Percentiles rank a stretch among this genome's conserved stretches.
Evolutionary conservation across 2,329 filamentous ascomycete genomes (phyloP).

Genomic region (Fusarium tanahbumbuense): DNA sequence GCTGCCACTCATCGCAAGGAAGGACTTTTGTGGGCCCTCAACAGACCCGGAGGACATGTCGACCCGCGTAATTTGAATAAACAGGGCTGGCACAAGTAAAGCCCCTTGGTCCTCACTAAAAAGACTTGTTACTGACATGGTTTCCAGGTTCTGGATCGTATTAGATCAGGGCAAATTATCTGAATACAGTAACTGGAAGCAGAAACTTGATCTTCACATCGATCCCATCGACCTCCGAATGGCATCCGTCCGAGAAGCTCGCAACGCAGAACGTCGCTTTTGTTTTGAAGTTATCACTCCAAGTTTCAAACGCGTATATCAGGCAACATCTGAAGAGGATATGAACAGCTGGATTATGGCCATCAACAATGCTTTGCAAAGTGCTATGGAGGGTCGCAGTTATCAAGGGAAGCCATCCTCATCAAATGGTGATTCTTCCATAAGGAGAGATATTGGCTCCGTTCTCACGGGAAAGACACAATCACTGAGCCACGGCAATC

Average conservation of each 20-base stretch:
- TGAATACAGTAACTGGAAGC: slow-evolving; percentile 99
- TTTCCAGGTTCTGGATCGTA: slow-evolving; percentile 94
- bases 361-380: slow-evolving; percentile 97
- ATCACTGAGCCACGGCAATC: slow-evolving; percentile 69
- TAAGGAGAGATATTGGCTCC: slow-evolving; percentile 88
- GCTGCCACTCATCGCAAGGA: slow-evolving; percentile 81
- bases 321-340: slow-evolving; percentile 97
- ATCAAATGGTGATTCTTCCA: slow-evolving; percentile 64
- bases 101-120: slow-evolving; percentile 38
- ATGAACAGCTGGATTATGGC: slow-evolving; percentile 97
- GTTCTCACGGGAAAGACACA: slow-evolving; percentile 93
- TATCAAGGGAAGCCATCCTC: slow-evolving; percentile 64
- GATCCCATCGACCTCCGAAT: slow-evolving; percentile 97
- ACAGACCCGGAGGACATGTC: slow-evolving; percentile 90
- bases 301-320: slow-evolving; percentile 94
- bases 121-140: slow-evolving; percentile 26
- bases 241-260: slow-evolving; percentile 94
- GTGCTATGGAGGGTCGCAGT: slow-evolving; percentile 87
- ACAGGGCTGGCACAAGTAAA: slow-evolving; percentile 98
- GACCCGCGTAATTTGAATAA: slow-evolving; percentile 97
- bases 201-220: slow-evolving; percentile 95
- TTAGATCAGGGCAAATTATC: slow-evolving; percentile 96
- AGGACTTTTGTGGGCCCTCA: slow-evolving; percentile 93
- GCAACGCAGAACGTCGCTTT: slow-evolving; percentile 93
- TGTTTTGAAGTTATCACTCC: slow-evolving; percentile 99